Conservation (phyloP, 2,329 filamentous ascomycete species). For the Colletotrichum zoysiae region DNA sequence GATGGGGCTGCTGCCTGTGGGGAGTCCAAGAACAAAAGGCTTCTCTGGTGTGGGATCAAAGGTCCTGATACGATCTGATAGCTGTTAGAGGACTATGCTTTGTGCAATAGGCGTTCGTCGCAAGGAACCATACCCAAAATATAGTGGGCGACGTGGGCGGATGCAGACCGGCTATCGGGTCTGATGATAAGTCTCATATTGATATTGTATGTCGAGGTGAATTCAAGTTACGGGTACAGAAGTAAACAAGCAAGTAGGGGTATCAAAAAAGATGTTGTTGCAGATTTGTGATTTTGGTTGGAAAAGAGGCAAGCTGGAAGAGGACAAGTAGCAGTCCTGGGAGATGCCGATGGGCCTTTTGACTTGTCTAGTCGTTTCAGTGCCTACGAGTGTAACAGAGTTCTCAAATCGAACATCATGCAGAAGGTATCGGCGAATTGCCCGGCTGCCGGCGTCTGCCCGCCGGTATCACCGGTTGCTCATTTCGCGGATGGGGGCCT, state of each 20-base stretch:
- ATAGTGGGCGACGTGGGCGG: constrained; percentile 78
- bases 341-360: not conserved
- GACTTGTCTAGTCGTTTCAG: not conserved
- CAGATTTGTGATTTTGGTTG: not conserved
- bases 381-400: not conserved
- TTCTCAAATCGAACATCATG: not conserved
- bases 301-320: not conserved
- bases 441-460: constrained; percentile 18
- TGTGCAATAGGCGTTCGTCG: not conserved
- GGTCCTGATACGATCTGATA: constrained; percentile 56
- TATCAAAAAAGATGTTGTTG: not conserved
- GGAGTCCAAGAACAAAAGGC: constrained; percentile 45
- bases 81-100: not conserved
- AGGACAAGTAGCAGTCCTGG: not conserved
- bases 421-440: constrained; percentile 7
- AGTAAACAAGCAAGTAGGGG: not conserved
- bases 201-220: not conserved
- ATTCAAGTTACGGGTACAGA: too few relatives aligned
- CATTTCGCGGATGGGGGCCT: constrained; percentile 3
- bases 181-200: constrained; percentile 80
- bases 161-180: constrained; percentile 71
- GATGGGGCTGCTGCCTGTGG: constrained; percentile 45
- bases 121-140: constrained; percentile 69
- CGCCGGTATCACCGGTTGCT: constrained; percentile 33
- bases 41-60: constrained; percentile 43